A percentile compares a stretch with the other conserved stretches of the same genome.
phyloP scores from a whole-genome alignment of 2,329 filamentous ascomycete genomes.

The Keithomyces neogunnii region DNA sequence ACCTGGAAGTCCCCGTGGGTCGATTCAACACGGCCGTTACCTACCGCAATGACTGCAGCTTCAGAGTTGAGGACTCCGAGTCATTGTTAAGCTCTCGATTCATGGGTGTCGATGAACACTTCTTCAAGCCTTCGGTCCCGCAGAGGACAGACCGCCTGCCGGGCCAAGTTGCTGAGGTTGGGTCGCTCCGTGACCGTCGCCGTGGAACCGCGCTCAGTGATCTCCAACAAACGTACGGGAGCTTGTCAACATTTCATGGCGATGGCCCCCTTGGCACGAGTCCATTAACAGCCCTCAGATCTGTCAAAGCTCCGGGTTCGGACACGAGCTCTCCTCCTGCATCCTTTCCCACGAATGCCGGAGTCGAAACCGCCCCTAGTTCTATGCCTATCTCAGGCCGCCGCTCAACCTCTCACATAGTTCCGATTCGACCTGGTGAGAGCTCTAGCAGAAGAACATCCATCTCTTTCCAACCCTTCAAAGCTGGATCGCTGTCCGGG shows the following conservation, averaged over 20 bases:
- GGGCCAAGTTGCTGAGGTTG: slow-evolving; percentile 45
- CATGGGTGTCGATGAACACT: slow-evolving; percentile 82
- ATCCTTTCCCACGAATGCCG: slow-evolving; percentile 39
- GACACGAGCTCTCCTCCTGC: slow-evolving; percentile 51
- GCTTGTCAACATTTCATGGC: slow-evolving; percentile 83
- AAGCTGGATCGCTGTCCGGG: slow-evolving; percentile 87
- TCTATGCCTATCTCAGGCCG: slow-evolving; percentile 44
- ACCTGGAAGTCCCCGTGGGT: slow-evolving; percentile 79
- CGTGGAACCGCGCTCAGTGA: slow-evolving; percentile 42
- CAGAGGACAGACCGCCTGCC: slow-evolving; percentile 36
- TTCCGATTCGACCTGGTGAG: slow-evolving; percentile 33
- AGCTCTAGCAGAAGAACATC: slow-evolving; percentile 65
- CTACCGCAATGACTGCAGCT: slow-evolving; percentile 83
- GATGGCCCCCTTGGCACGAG: slow-evolving; percentile 70
- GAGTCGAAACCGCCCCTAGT: slow-evolving; percentile 34
- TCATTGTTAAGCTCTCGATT: slow-evolving; percentile 86
- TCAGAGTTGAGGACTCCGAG: slow-evolving; percentile 86
- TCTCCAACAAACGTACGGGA: slow-evolving; percentile 75
- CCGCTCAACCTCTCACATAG: slow-evolving; percentile 19
- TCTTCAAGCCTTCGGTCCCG: slow-evolving; percentile 71
- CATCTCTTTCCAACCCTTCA: slow-evolving; percentile 91
- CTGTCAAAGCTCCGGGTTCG: slow-evolving; percentile 53
- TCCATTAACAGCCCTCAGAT: slow-evolving; percentile 74
- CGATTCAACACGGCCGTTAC: slow-evolving; percentile 72
- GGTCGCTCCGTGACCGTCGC: slow-evolving; percentile 66